A percentile compares a stretch with the other conserved stretches of the same genome.
phyloP scores from a whole-genome alignment of 2,329 filamentous ascomycete species.

The Emergomyces orientalis region DNA sequence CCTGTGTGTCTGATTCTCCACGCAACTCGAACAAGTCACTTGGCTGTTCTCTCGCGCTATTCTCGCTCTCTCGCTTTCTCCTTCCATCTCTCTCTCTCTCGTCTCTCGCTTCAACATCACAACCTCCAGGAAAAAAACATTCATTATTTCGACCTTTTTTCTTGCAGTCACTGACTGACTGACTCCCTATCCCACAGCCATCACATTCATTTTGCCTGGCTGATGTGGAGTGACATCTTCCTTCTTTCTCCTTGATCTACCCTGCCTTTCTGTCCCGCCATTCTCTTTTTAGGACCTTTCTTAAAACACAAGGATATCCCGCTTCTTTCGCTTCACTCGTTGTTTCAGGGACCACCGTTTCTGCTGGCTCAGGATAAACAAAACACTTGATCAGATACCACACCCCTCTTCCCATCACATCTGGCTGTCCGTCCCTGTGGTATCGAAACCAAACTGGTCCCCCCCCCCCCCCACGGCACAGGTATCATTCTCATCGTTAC shows the following conservation, averaged over 20 bases:
- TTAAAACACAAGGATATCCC: background rate
- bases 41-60: too few relatives aligned
- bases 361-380: constrained; percentile 1
- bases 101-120: background rate
- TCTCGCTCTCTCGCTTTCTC: background rate
- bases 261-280: background rate
- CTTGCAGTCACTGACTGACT: background rate
- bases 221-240: background rate
- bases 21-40: too few relatives aligned
- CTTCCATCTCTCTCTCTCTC: background rate
- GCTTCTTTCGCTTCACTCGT: background rate
- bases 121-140: background rate
- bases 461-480: background rate
- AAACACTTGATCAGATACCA: background rate
- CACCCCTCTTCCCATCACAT: background rate
- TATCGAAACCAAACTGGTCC: background rate
- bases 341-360: background rate
- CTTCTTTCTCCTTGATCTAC: background rate
- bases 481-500: background rate
- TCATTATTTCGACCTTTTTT: too few relatives aligned
- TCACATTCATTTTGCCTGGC: background rate
- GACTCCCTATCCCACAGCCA: background rate
- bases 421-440: background rate
- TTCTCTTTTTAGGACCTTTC: background rate
- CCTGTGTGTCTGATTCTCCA: too few relatives aligned